Percentiles rank a stretch among this genome's conserved stretches.
Evolutionary conservation across 257 asterid species (phyloP).

Genomic region (Marsdenia floribunda): DNA sequence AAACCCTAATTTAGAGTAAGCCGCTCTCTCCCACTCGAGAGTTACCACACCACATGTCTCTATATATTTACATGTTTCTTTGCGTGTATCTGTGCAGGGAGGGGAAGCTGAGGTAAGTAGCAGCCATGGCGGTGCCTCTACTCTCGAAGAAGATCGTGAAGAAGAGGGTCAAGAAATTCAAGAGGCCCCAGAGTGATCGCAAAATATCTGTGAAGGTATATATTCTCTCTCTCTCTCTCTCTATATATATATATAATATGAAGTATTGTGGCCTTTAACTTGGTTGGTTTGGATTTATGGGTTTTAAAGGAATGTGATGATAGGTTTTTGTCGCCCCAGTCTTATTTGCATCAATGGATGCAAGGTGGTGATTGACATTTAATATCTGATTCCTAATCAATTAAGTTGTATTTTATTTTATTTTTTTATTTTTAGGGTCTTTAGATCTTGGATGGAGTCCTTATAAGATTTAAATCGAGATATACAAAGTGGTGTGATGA

Average conservation of each 20-base stretch:
- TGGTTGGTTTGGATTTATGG: background rate
- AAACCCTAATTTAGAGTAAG: constrained; percentile 6
- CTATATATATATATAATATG: no score
- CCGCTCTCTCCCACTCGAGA: background rate
- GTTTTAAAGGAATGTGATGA: constrained; percentile 26
- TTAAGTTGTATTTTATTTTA: background rate
- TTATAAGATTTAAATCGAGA: background rate
- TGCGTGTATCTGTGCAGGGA: background rate
- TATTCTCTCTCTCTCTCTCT: no score
- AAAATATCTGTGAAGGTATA: constrained; percentile 33
- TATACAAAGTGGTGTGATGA: constrained; percentile 44
- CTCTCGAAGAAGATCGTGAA: constrained; percentile 30
- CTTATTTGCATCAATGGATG: constrained; percentile 33
- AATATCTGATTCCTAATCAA: constrained; percentile 24
- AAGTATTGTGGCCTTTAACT: background rate
- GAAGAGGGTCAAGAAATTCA: constrained; percentile 33
- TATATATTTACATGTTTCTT: no score
- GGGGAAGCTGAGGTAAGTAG: constrained; percentile 5
- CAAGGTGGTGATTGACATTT: constrained; percentile 39
- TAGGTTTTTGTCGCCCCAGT: constrained; percentile 46
- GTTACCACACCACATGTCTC: background rate
- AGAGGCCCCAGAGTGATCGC: constrained; percentile 37
- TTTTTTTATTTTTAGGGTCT: background rate
- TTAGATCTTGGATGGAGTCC: background rate
- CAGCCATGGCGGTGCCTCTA: constrained; percentile 30